These are phyloP conservation scores for Penicillium simplicissimum DNA, from an alignment of 495 filamentous ascomycete species.

Conservation along the genomic window DNA sequence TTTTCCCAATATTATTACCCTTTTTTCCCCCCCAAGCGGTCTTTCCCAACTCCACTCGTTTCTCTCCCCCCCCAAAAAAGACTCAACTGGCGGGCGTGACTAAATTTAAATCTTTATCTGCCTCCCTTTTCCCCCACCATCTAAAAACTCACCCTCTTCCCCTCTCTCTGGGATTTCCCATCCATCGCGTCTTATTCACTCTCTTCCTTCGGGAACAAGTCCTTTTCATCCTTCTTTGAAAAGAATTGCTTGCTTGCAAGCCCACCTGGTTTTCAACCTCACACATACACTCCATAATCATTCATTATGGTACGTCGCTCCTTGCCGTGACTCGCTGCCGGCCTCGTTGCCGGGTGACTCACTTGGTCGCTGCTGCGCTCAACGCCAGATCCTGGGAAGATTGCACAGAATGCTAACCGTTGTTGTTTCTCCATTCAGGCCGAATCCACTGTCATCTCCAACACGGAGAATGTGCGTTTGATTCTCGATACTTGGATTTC, in stretches of 20 bases:
- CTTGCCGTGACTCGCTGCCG: neutral
- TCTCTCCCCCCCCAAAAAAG: constrained; percentile 10
- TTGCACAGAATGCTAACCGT: neutral
- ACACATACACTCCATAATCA: constrained; percentile 37
- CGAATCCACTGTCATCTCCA: constrained; percentile 61
- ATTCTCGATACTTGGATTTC: constrained; percentile 36
- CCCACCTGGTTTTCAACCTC: constrained; percentile 34
- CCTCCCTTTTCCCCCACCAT: constrained; percentile 23
- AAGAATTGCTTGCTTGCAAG: constrained; percentile 24
- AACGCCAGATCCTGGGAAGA: neutral
- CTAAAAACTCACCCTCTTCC: constrained; percentile 32
- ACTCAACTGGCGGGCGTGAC: constrained; percentile 24
- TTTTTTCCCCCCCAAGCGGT: neutral
- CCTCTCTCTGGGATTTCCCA: constrained; percentile 25
- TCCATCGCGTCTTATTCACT: constrained; percentile 18
- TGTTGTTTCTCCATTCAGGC: constrained; percentile 33
- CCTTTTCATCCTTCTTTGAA: neutral
- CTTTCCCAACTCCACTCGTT: neutral
- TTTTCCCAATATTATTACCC: constrained; percentile 1
- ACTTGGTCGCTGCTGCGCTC: neutral
- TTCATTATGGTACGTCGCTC: constrained; percentile 46
- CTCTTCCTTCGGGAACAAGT: constrained; percentile 15
- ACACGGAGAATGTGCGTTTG: constrained; percentile 67
- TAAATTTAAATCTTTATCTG: constrained; percentile 40
- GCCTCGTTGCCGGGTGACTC: constrained; percentile 13